Conservation (phyloP, 306 rosid genomes). For the Calophaca sinica region DNA sequence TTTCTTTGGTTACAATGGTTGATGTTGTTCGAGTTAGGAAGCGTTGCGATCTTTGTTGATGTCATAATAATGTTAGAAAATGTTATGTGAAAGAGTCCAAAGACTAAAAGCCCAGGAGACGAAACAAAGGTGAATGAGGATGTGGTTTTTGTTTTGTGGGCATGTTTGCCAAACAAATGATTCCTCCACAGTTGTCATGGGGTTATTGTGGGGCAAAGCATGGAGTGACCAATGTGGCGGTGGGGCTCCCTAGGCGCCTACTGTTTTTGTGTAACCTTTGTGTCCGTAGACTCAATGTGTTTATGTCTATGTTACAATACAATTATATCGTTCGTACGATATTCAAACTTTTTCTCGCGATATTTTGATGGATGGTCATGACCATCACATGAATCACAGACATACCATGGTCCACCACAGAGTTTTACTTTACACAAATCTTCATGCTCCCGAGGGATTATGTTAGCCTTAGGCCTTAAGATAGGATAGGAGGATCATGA, state of each 20-base stretch:
- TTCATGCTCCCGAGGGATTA: not conserved
- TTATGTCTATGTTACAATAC: not conserved
- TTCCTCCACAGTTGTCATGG: slow-evolving; percentile 41
- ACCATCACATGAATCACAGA: not conserved
- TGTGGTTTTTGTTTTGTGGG: not conserved
- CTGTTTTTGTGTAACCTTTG: not conserved
- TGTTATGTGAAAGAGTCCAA: no score
- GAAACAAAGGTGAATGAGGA: slow-evolving; percentile 31
- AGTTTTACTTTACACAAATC: slow-evolving; percentile 3
- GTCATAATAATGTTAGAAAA: no score
- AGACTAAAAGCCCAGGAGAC: not conserved
- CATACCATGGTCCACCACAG: slow-evolving; percentile 5
- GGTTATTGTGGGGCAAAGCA: slow-evolving; percentile 36
- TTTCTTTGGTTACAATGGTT: no score
- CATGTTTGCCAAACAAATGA: slow-evolving; percentile 13
- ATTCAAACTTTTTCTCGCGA: slow-evolving; percentile 2
- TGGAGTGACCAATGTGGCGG: slow-evolving; percentile 22
- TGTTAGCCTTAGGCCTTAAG: slow-evolving; percentile 24
- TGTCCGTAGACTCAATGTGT: not conserved
- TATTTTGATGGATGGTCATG: not conserved
- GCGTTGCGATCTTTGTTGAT: no score
- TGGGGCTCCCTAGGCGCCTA: not conserved
- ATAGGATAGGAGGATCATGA: not conserved
- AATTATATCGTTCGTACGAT: not conserved
- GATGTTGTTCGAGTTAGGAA: no score